phyloP scores from a whole-genome alignment of 2,329 filamentous ascomycete genomes.

The Ophiosphaerella narmari region DNA sequence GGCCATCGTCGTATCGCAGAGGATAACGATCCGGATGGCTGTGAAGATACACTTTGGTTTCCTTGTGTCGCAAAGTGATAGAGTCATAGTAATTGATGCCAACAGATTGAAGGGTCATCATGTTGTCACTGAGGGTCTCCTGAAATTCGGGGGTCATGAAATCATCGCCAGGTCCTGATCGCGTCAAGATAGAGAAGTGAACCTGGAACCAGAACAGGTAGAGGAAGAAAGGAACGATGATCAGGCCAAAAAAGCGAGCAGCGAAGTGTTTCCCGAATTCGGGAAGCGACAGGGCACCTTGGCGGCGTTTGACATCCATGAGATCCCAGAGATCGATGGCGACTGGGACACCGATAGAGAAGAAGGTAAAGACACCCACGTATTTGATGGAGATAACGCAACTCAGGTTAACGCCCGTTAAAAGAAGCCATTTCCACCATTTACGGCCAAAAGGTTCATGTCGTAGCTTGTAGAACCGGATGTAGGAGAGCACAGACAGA shows the following conservation, averaged over 20 bases:
- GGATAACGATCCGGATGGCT: slow-evolving; percentile 90
- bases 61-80: slow-evolving; percentile 91
- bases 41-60: slow-evolving; percentile 95
- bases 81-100: slow-evolving; percentile 88
- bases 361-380: slow-evolving; percentile 93
- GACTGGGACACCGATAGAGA: slow-evolving; percentile 94
- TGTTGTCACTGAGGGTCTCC: slow-evolving; percentile 92
- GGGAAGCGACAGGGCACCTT: slow-evolving; percentile 77
- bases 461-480: slow-evolving; percentile 96
- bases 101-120: slow-evolving; percentile 85
- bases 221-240: slow-evolving; percentile 92
- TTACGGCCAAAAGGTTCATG: slow-evolving; percentile 89
- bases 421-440: slow-evolving; percentile 99
- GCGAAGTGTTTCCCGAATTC: slow-evolving; percentile 88
- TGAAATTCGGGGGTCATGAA: slow-evolving; percentile 99
- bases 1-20: slow-evolving; percentile 93
- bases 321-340: slow-evolving; percentile 94
- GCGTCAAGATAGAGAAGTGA: slow-evolving; percentile 86
- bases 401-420: slow-evolving; percentile 92
- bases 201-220: slow-evolving; percentile 99
- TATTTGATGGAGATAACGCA: slow-evolving; percentile 99
- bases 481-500: slow-evolving; percentile 88
- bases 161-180: slow-evolving; percentile 93
- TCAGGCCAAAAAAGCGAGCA: slow-evolving; percentile 82
- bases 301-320: slow-evolving; percentile 82